These are phyloP conservation scores for Omphalotus guepiniiformis DNA, from an alignment of 768 basidiomycete genomes.

Conservation along the genomic window DNA sequence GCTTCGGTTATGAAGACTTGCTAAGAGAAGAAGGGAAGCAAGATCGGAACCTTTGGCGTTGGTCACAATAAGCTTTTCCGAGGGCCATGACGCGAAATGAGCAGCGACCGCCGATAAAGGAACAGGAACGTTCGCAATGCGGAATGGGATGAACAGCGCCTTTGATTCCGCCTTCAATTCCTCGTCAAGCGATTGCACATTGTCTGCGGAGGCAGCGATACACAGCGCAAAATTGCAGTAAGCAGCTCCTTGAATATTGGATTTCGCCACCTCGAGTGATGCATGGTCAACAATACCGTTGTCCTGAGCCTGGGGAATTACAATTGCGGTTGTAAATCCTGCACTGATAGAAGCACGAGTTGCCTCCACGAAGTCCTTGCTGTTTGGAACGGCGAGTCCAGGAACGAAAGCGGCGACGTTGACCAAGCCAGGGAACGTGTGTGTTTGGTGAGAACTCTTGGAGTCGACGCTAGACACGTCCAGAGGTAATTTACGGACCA, in stretches of 20 bases:
- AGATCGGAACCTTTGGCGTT: conserved; percentile 90
- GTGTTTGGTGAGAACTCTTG: conserved; percentile 89
- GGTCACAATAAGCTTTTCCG: conserved; percentile 90
- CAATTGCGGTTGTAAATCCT: conserved; percentile 83
- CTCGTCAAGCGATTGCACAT: conserved; percentile 61
- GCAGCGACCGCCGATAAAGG: conserved; percentile 74
- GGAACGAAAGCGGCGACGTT: conserved; percentile 89
- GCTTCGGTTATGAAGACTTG: conserved; percentile 85
- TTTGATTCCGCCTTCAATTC: conserved; percentile 78
- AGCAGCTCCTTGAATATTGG: conserved; percentile 57
- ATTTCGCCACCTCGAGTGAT: conserved; percentile 65
- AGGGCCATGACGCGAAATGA: conserved; percentile 88
- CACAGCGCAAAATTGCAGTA: conserved; percentile 88
- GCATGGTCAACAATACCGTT: conserved; percentile 61
- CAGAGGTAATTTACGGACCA: conserved; percentile 84
- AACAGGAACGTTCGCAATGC: conserved; percentile 38
- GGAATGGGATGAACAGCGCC: conserved; percentile 83
- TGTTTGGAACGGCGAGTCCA: conserved; percentile 47
- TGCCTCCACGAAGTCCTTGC: conserved; percentile 58
- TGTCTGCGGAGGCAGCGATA: conserved; percentile 68
- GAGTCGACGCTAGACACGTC: conserved; percentile 89
- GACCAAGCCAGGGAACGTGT: conserved; percentile 88
- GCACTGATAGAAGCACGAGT: conserved; percentile 82
- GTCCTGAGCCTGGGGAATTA: conserved; percentile 67
- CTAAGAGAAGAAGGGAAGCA: conserved; percentile 88